phyloP scores from a whole-genome alignment of 306 rosid genomes.

The Cucumis cinereus region DNA sequence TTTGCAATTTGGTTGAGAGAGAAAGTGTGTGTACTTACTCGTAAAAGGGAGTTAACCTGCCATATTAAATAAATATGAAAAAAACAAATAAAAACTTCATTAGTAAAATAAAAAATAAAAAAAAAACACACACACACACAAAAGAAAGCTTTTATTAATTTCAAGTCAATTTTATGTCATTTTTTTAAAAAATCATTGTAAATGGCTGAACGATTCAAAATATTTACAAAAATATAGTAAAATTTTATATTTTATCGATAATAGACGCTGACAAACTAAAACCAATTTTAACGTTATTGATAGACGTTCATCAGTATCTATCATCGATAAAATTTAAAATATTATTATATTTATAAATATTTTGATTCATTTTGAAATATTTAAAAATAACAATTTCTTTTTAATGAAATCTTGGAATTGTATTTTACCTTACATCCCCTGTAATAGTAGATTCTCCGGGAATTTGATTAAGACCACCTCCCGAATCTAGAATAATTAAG shows the following conservation, averaged over 20 bases:
- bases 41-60: conserved; percentile 92
- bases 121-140: too few species aligned
- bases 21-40: conserved; percentile 41
- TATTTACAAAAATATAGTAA: too few species aligned
- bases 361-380: too few species aligned
- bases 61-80: conserved; percentile 13
- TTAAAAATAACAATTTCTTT: too few species aligned
- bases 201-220: too few species aligned
- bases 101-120: not conserved
- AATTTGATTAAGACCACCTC: conserved; percentile 94
- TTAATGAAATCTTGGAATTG: not conserved
- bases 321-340: too few species aligned
- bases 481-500: conserved; percentile 50
- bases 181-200: too few species aligned
- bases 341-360: too few species aligned
- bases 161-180: not conserved
- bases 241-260: too few species aligned
- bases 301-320: too few species aligned
- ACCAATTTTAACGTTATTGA: too few species aligned
- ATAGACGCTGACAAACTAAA: too few species aligned
- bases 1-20: not conserved
- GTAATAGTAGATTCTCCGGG: conserved; percentile 79
- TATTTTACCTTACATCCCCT: conserved; percentile 81
- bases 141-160: not conserved
- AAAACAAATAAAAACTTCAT: not conserved